Percentiles rank a stretch among this genome's conserved stretches.
phyloP scores from a whole-genome alignment of 1,284 basidiomycete genomes.

The Papiliotrema flavescens region DNA sequence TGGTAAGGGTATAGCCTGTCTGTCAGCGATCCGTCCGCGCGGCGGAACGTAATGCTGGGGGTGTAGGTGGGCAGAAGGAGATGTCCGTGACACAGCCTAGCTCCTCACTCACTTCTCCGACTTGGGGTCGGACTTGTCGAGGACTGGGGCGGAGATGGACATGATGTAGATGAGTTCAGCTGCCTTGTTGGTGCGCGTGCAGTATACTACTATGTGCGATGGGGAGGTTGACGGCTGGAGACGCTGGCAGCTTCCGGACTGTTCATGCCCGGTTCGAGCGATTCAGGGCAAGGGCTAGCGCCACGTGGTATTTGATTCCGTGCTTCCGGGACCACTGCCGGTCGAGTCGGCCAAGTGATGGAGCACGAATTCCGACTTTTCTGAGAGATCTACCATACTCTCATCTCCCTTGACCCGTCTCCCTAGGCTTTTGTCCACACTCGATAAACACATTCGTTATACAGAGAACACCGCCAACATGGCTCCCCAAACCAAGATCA shows the following conservation, averaged over 20 bases:
- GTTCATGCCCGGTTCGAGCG: background rate
- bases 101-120: constrained; percentile 29
- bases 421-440: background rate
- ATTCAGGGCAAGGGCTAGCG: background rate
- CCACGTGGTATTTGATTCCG: constrained; percentile 1
- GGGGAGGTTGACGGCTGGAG: background rate
- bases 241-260: background rate
- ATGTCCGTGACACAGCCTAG: no score
- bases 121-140: constrained; percentile 44
- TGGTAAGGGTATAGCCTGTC: constrained; percentile 42
- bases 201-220: background rate
- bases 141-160: constrained; percentile 38
- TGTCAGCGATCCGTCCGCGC: background rate
- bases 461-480: background rate
- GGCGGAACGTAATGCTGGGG: no score
- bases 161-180: constrained; percentile 11
- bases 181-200: background rate
- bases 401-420: background rate
- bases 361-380: background rate
- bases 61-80: background rate
- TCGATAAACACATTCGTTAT: background rate
- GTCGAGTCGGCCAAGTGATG: background rate
- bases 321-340: background rate
- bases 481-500: constrained; percentile 52
- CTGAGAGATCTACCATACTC: background rate